A percentile compares a stretch with the other conserved stretches of the same genome.
These are phyloP conservation scores for Amanita pallidorosea DNA, from an alignment of 768 basidiomycete genomes.

Conservation along the genomic window DNA sequence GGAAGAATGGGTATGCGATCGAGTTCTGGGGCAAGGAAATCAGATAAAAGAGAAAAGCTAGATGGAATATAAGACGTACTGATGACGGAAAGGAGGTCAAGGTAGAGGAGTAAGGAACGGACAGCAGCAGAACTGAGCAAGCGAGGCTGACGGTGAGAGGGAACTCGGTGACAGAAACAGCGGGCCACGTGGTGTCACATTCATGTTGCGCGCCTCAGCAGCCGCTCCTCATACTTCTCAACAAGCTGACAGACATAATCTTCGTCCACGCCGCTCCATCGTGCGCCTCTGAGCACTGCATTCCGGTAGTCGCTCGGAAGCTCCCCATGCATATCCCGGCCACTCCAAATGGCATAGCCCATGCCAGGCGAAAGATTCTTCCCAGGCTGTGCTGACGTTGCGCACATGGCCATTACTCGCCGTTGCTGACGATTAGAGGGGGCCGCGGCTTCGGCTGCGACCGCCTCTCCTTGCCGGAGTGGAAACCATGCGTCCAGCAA, in stretches of 20 bases:
- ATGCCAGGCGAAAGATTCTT: constrained; percentile 39
- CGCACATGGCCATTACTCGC: not conserved
- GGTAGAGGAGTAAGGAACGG: constrained; percentile 8
- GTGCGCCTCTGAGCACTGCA: constrained; percentile 41
- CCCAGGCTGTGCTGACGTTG: not conserved
- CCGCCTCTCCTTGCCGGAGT: constrained; percentile 10
- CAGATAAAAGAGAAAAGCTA: not conserved
- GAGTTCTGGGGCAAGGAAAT: constrained; percentile 2
- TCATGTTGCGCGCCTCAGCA: constrained; percentile 20
- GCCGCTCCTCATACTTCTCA: constrained; percentile 55
- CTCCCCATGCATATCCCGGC: constrained; percentile 55
- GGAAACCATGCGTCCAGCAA: constrained; percentile 34
- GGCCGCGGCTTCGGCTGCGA: not conserved
- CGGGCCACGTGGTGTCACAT: constrained; percentile 7
- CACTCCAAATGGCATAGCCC: constrained; percentile 50
- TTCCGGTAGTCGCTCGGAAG: constrained; percentile 37
- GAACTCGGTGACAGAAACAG: constrained; percentile 3
- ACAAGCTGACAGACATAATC: constrained; percentile 46
- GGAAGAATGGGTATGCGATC: constrained; percentile 2
- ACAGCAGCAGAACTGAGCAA: not conserved
- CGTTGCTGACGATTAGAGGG: not conserved
- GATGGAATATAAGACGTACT: not conserved
- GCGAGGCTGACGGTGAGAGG: constrained; percentile 6
- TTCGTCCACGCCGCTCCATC: constrained; percentile 43
- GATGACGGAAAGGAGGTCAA: constrained; percentile 3